Evolutionary conservation across 2,329 filamentous ascomycete genomes (phyloP).

Genomic region (Fusarium nanum): DNA sequence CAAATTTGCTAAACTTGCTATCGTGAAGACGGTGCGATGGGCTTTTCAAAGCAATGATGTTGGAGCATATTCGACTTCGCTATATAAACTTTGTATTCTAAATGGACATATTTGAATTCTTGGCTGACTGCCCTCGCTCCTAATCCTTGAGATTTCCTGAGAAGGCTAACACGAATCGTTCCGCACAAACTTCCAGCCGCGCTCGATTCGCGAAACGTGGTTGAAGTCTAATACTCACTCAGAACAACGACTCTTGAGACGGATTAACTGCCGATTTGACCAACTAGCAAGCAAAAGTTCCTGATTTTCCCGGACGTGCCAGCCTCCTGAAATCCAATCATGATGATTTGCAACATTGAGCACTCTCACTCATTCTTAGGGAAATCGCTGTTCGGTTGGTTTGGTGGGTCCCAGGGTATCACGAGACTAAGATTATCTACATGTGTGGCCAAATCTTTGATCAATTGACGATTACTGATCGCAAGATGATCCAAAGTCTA

Average conservation of each 20-base stretch:
- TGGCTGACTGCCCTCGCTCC: not conserved
- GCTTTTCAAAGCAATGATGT: not conserved
- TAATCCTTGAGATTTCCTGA: too few species aligned
- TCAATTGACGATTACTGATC: not conserved
- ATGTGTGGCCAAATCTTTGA: not conserved
- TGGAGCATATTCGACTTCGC: not conserved
- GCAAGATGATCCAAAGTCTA: not conserved
- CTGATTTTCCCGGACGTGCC: too few species aligned
- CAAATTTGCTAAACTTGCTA: not conserved
- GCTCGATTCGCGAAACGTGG: not conserved
- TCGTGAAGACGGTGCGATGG: fast-evolving
- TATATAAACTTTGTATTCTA: not conserved
- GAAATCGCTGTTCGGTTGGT: not conserved
- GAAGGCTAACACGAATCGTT: not conserved
- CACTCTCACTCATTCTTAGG: not conserved
- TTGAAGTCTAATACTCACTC: fast-evolving
- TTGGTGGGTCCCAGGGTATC: not conserved
- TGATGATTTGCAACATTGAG: not conserved
- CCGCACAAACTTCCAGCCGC: too few species aligned
- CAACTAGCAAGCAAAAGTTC: fast-evolving
- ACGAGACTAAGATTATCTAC: not conserved
- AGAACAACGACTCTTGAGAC: not conserved
- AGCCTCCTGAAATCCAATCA: not conserved
- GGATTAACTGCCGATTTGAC: not conserved
- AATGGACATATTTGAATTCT: not conserved